Evolutionary conservation across 2,329 filamentous ascomycete genomes (phyloP).

Genomic region (Fusarium pseudograminearum): DNA sequence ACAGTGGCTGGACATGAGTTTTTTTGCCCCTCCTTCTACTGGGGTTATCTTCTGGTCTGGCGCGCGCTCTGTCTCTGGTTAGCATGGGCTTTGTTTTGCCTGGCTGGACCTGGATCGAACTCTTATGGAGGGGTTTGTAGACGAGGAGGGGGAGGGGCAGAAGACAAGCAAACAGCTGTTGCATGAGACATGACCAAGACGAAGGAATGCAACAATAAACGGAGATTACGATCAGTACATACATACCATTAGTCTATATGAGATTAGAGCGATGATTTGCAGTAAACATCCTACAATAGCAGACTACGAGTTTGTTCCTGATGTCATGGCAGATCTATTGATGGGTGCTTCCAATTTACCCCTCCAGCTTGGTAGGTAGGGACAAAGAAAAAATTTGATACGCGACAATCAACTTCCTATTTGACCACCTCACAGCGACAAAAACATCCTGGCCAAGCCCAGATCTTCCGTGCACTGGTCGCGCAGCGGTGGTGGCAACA

Average conservation of each 20-base stretch:
- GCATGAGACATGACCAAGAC: slow-evolving; percentile 24
- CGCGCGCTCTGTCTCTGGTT: slow-evolving; percentile 25
- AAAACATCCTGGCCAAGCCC: slow-evolving; percentile 21
- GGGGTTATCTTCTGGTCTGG: slow-evolving; percentile 13
- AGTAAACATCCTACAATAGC: background rate
- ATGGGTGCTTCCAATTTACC: slow-evolving; percentile 13
- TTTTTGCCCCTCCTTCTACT: slow-evolving; percentile 36
- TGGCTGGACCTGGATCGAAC: slow-evolving; percentile 31
- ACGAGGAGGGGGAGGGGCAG: slow-evolving; percentile 40
- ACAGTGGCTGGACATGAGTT: slow-evolving; percentile 37
- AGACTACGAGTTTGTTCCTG: background rate
- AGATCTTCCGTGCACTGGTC: slow-evolving; percentile 44
- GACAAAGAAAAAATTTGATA: slow-evolving; percentile 24
- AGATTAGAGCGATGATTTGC: background rate
- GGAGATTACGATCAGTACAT: slow-evolving; percentile 17
- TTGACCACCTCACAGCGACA: slow-evolving; percentile 30
- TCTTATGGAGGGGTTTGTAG: slow-evolving; percentile 41
- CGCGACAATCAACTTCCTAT: slow-evolving; percentile 33
- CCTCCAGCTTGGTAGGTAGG: slow-evolving; percentile 27
- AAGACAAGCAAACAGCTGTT: slow-evolving; percentile 25
- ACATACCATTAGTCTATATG: background rate
- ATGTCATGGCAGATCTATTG: slow-evolving; percentile 13
- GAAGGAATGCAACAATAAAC: slow-evolving; percentile 17
- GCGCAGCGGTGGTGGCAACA: slow-evolving; percentile 46
- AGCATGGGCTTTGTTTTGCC: slow-evolving; percentile 32